Conservation (phyloP, 257 asterid species). For the Solanum bulbocastanum region DNA sequence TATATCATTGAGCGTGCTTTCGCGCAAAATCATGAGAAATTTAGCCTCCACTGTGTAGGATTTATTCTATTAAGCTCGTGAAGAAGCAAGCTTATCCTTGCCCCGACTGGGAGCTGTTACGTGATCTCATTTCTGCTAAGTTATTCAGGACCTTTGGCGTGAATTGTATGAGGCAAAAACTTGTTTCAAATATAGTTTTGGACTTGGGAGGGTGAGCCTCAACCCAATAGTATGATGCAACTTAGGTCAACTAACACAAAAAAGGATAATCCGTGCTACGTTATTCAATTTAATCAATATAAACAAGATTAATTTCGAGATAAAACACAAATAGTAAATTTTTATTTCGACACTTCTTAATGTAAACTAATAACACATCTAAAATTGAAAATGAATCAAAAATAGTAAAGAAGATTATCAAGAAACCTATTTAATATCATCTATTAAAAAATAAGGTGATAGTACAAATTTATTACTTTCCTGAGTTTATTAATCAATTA, state of each 20-base stretch:
- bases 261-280: neutral
- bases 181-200: neutral
- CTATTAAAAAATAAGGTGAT: too few relatives aligned
- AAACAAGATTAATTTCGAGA: neutral
- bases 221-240: neutral
- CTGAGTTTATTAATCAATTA: too few relatives aligned
- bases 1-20: neutral
- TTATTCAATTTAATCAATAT: neutral
- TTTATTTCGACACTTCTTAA: too few relatives aligned
- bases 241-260: neutral
- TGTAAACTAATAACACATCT: too few relatives aligned
- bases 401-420: too few relatives aligned
- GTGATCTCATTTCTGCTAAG: neutral
- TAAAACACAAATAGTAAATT: too few relatives aligned
- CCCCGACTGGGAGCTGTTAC: neutral
- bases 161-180: neutral
- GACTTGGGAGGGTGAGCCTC: neutral
- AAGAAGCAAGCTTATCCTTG: neutral
- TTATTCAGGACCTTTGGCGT: neutral
- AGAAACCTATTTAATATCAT: too few relatives aligned
- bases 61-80: neutral
- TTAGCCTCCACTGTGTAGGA: neutral
- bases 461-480: too few relatives aligned
- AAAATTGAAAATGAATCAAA: too few relatives aligned
- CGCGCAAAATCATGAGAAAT: neutral